Conservation (phyloP, 1,284 basidiomycete species). For the Omphalotus olearius region DNA sequence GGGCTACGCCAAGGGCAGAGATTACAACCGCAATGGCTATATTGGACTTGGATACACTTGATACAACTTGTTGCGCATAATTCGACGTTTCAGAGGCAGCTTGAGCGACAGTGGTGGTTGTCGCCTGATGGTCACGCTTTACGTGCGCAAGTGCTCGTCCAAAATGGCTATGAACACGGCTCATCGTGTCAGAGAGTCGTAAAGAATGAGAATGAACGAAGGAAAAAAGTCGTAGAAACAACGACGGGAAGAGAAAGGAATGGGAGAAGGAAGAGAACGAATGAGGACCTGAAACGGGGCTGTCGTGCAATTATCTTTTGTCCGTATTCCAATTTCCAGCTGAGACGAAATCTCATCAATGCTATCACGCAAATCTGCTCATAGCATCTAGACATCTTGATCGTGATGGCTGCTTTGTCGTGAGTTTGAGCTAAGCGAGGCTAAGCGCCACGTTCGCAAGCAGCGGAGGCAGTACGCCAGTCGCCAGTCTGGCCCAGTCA, state of each 20-base stretch:
- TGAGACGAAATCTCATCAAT: too few relatives aligned
- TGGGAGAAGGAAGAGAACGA: too few relatives aligned
- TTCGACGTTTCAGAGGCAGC: not conserved
- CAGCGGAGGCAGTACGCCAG: not conserved
- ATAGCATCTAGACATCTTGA: too few relatives aligned
- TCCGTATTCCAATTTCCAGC: too few relatives aligned
- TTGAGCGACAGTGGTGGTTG: not conserved
- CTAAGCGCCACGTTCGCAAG: not conserved
- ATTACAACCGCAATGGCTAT: slow-evolving; percentile 11
- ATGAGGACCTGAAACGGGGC: too few relatives aligned
- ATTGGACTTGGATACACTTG: slow-evolving; percentile 2
- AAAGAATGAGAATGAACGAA: not conserved
- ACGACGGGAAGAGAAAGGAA: slow-evolving; percentile 6
- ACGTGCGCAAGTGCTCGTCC: slow-evolving; percentile 2
- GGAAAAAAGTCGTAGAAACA: slow-evolving; percentile 1
- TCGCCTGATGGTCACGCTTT: slow-evolving; percentile 7
- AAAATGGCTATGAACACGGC: slow-evolving; percentile 1
- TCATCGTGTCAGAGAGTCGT: not conserved
- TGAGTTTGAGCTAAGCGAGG: too few relatives aligned
- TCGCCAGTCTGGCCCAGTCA: slow-evolving; percentile 1
- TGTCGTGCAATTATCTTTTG: too few relatives aligned
- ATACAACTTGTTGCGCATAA: slow-evolving; percentile 1
- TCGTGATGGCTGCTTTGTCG: too few relatives aligned
- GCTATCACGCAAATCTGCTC: too few relatives aligned
- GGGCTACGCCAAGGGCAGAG: slow-evolving; percentile 6